Evolutionary conservation across 441 rosid genomes (phyloP), one percentile per base, ranked within the genome.

Genomic region (Pelargonium cotyledonis): DNA sequence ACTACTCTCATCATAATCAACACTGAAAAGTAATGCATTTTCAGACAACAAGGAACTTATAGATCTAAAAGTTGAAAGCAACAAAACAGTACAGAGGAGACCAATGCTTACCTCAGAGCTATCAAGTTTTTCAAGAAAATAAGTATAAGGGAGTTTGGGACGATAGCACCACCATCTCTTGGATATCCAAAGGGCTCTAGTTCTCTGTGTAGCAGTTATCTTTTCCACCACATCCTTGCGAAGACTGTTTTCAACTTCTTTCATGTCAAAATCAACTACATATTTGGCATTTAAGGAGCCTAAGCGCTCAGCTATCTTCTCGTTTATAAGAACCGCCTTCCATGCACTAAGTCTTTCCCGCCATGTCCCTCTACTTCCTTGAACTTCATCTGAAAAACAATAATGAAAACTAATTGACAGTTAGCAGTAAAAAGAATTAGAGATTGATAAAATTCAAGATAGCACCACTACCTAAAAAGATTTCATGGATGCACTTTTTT

Each of bases 161-260:
- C 95, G 97, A 78, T 91, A 91, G 38, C 84, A 88, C 98, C 98
- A 94, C 98, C 98, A 94, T 82, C 98, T 87, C 84, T 93, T 93
- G 49, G 98, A 82, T 81, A 93, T 93, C 98, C 98, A 93, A 51
- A 88, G 86, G 69, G 91, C 97, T 78, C 95, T 85, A 23, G 84
- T 80, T 81, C 96, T 93, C 68, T 77, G 85, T 23, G 89, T 76
- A 70, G 83, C 87, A 15, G 86, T 70, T 68, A 75, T 77, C 80
- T 80, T 91, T 75, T 83, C 89, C 63, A 77, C 79, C 49, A 93
- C 86, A 81, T 93, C 95, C 80, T 83, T 85, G 72, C 88, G 89
- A 70, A 93, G 93, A 85, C 97, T 93, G 62, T 93, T 88, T 79
- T 93, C 98, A 69, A 93, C 98, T 78, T 89, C 98, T 78, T 88